These are phyloP conservation scores for Phytophthora litchii DNA, from an alignment of 352 stramenopile species.

Conservation along the genomic window DNA sequence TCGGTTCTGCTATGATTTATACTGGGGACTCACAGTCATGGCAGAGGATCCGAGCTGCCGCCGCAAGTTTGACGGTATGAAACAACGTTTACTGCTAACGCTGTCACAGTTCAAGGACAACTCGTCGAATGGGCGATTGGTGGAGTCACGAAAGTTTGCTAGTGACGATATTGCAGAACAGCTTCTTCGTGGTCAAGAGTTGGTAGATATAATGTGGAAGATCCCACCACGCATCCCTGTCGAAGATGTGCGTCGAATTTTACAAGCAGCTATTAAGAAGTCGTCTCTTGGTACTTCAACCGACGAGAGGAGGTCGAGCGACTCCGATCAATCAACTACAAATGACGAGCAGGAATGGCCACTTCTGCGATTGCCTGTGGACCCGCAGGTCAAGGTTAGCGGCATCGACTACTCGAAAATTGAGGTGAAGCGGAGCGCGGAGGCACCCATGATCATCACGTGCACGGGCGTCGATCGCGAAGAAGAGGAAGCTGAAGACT, in stretches of 20 bases:
- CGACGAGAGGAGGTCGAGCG: slow-evolving; percentile 8
- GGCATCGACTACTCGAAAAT: slow-evolving; percentile 77
- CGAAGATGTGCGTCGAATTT: slow-evolving; percentile 55
- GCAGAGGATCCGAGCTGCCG: slow-evolving; percentile 75
- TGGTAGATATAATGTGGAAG: slow-evolving; percentile 86
- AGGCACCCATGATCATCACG: slow-evolving; percentile 82
- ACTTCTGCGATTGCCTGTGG: slow-evolving; percentile 69
- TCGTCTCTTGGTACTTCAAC: slow-evolving; percentile 42
- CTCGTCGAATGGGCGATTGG: slow-evolving; percentile 42
- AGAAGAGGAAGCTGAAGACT: slow-evolving; percentile 62
- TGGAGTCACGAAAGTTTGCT: slow-evolving; percentile 33
- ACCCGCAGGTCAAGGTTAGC: slow-evolving; percentile 72
- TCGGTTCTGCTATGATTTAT: slow-evolving; percentile 86
- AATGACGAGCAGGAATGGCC: slow-evolving; percentile 21
- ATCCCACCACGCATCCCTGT: slow-evolving; percentile 73
- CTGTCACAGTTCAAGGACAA: slow-evolving; percentile 72
- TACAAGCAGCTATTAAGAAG: slow-evolving; percentile 57
- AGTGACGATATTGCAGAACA: slow-evolving; percentile 77
- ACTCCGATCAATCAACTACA: background rate
- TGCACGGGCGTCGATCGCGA: slow-evolving; percentile 79
- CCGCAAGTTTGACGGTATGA: slow-evolving; percentile 84
- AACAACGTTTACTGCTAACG: slow-evolving; percentile 76
- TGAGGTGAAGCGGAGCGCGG: slow-evolving; percentile 82
- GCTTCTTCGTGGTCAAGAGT: slow-evolving; percentile 82
- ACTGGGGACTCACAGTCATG: slow-evolving; percentile 86